These are phyloP conservation scores for Microthyrium microscopicum DNA, from an alignment of 2,329 filamentous ascomycete genomes.

Conservation along the genomic window DNA sequence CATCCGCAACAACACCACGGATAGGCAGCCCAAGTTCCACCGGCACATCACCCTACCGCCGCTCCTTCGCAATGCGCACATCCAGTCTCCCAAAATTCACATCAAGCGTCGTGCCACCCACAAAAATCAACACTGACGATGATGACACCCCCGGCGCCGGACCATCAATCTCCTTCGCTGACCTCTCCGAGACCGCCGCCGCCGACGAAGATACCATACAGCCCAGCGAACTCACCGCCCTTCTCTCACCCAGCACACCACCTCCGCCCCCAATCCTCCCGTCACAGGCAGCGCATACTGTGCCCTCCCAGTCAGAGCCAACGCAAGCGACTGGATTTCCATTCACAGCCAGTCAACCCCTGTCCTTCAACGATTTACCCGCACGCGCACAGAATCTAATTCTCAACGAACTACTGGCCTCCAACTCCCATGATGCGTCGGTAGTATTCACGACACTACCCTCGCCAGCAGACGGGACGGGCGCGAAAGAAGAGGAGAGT, in stretches of 20 bases:
- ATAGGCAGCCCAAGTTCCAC: not conserved
- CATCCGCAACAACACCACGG: not conserved
- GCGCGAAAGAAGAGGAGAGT: slow-evolving; percentile 51
- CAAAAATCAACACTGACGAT: slow-evolving; percentile 45
- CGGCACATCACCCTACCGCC: slow-evolving; percentile 23
- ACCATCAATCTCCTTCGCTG: slow-evolving; percentile 60
- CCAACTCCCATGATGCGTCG: slow-evolving; percentile 40
- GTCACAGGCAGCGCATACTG: too few species aligned
- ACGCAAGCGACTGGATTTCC: slow-evolving; percentile 27
- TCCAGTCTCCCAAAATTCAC: slow-evolving; percentile 51
- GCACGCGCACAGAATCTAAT: slow-evolving; percentile 75
- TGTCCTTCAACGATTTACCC: slow-evolving; percentile 76
- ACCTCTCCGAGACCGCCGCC: slow-evolving; percentile 19
- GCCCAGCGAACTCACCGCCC: not conserved
- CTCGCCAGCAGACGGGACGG: slow-evolving; percentile 62
- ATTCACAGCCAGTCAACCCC: slow-evolving; percentile 44
- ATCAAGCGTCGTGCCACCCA: slow-evolving; percentile 55
- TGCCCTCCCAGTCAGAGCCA: slow-evolving; percentile 1
- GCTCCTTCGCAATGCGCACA: slow-evolving; percentile 35
- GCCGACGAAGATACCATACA: not conserved
- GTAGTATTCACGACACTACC: slow-evolving; percentile 74
- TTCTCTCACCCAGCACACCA: slow-evolving; percentile 8
- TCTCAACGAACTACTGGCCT: slow-evolving; percentile 63
- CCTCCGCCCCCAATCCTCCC: slow-evolving; percentile 8
- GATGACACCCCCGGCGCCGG: slow-evolving; percentile 37